Percentiles rank a stretch among this genome's conserved stretches.
Conservation (phyloP, 148 eudicot genomes). For the Spergularia bocconei region DNA sequence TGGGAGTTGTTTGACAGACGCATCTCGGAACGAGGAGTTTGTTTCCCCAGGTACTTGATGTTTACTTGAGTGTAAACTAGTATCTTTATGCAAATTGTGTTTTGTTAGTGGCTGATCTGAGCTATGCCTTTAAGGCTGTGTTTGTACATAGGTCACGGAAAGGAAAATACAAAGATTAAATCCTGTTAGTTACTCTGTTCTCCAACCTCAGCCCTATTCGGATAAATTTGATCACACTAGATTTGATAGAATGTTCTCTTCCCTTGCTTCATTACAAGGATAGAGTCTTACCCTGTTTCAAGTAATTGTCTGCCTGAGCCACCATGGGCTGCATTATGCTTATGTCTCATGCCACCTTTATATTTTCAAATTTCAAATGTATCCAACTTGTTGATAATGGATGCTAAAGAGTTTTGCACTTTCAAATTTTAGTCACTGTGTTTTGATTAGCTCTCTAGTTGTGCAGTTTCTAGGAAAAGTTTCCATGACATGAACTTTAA, state of each 20-base stretch:
- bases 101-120: neutral
- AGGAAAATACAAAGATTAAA: neutral
- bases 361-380: neutral
- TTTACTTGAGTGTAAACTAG: constrained; percentile 1
- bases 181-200: neutral
- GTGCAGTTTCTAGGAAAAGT: too few species aligned
- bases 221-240: constrained; percentile 5
- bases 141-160: neutral
- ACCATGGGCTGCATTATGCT: neutral
- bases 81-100: neutral
- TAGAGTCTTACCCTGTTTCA: neutral
- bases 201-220: neutral
- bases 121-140: neutral
- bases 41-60: constrained; percentile 48
- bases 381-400: neutral
- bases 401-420: neutral
- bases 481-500: too few species aligned
- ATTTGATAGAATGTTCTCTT: neutral
- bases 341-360: neutral
- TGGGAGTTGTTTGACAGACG: constrained; percentile 42
- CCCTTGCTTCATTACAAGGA: neutral
- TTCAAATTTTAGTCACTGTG: neutral
- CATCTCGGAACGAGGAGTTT: constrained; percentile 39
- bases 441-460: neutral
- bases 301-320: neutral